Base-by-base conservation (phyloP, 192 early-diverging fungal species). In the Coemansia sp. region DNA sequence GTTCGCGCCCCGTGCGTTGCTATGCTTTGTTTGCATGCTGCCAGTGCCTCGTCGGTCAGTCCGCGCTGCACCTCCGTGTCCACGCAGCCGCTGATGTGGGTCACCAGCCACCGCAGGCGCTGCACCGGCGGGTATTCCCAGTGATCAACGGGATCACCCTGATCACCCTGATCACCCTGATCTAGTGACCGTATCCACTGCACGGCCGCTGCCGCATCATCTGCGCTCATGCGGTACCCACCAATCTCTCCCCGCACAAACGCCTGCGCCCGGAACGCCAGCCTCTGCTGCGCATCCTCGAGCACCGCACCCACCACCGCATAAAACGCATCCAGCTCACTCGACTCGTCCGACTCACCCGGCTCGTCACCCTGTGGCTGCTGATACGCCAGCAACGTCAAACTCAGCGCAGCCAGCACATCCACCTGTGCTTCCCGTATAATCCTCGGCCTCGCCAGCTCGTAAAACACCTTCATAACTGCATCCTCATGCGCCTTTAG, bases 231-330 rank as follows among this genome's bases (percentile, higher is more conserved):
- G 25, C 53, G 53, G 72, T 65, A 75, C 27, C 51, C 54, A 7
- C 53, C 27, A 15, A 80, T 68, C 14, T 71, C 38, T 10, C 65
- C 15, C 12, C 85, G 84, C 32, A 96, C 91, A 72, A 85, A 96
- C 23, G 83, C 68, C 75, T 95, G 86, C 3, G 93, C 89, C 39
- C 94, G 85, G 82, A 95, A 98, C 5, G 90, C 91, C 29, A 98
- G 86, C 14, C 94, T 72, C 58, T 87, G 85, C 72, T 98, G 96
- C 4, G 94, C 76, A 81, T 97, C 96, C 74, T 94, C 84, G 50
- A 98, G 72, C 54, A 97, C 90, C 59, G 90, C 85, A 29, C 83
- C 83, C 23, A 93, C 88, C n/a, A 91, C 85, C 56, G 64, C 64
- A 32, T 90, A 80, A 61, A 89, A 85, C 50, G 88, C 67, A 32